Evolutionary conservation across 306 rosid species (phyloP).

Genomic region (Vachellia collinsii): DNA sequence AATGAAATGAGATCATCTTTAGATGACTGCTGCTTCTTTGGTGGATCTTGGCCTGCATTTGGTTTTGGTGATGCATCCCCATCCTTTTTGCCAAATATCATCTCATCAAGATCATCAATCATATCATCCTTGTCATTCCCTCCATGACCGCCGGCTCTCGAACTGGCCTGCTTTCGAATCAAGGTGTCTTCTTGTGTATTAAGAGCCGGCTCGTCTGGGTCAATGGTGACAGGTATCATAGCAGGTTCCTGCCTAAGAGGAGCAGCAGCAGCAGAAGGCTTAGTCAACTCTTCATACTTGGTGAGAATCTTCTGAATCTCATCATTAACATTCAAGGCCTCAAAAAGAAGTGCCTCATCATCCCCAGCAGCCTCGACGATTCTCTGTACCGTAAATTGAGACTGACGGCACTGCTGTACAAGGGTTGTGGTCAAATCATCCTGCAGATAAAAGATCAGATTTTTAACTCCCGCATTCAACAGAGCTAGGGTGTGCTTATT

Average conservation of each 20-base stretch:
- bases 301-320: slow-evolving; percentile 83
- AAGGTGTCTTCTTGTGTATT: slow-evolving; percentile 65
- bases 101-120: slow-evolving; percentile 99
- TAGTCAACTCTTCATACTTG: slow-evolving; percentile 73
- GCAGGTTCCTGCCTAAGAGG: slow-evolving; percentile 82
- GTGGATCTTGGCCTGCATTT: slow-evolving; percentile 53
- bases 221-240: slow-evolving; percentile 93
- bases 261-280: slow-evolving; percentile 46
- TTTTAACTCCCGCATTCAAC: slow-evolving; percentile 6
- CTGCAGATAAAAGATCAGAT: slow-evolving; percentile 45
- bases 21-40: slow-evolving; percentile 67
- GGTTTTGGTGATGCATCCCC: slow-evolving; percentile 52
- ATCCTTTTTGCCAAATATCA: slow-evolving; percentile 88
- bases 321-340: slow-evolving; percentile 91
- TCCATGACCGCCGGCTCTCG: slow-evolving; percentile 51
- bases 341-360: slow-evolving; percentile 90
- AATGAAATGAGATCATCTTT: slow-evolving; percentile 89
- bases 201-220: slow-evolving; percentile 90
- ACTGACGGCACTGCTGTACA: slow-evolving; percentile 82
- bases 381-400: slow-evolving; percentile 66
- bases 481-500: slow-evolving; percentile 31
- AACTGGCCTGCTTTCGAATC: slow-evolving; percentile 71
- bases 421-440: slow-evolving; percentile 93
- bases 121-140: slow-evolving; percentile 78
- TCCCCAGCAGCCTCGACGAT: slow-evolving; percentile 86